Conservation (phyloP, 768 basidiomycete genomes). For the Xerocomus brunneocitrinus region DNA sequence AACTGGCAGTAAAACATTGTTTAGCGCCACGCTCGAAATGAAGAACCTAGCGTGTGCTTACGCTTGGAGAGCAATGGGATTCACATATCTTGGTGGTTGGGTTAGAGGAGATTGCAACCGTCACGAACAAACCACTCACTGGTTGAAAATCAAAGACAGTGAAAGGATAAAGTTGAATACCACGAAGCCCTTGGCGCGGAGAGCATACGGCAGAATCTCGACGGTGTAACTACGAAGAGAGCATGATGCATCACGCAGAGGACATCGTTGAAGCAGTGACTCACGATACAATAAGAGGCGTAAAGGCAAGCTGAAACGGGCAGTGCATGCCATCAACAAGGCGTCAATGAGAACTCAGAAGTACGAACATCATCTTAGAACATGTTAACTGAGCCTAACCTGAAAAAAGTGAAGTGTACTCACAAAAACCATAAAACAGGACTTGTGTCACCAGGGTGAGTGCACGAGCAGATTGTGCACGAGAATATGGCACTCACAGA, state of each 20-base stretch:
- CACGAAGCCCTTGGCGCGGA: conserved; percentile 38
- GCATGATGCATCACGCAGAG: neutral
- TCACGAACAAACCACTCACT: conserved; percentile 28
- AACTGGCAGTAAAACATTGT: conserved; percentile 1
- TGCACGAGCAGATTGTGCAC: neutral
- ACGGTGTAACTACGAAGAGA: conserved; percentile 31
- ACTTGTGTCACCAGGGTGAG: conserved; percentile 19
- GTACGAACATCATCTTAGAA: conserved; percentile 29
- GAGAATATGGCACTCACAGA: conserved; percentile 30
- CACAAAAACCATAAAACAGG: conserved; percentile 38
- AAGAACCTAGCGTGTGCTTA: neutral
- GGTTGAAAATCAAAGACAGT: conserved; percentile 41
- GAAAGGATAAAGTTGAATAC: conserved; percentile 38
- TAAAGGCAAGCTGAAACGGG: conserved; percentile 31
- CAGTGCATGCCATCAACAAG: neutral
- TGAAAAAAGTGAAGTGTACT: conserved; percentile 2
- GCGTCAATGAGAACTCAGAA: neutral
- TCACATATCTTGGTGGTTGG: conserved; percentile 25
- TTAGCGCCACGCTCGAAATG: neutral
- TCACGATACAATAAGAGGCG: conserved; percentile 38
- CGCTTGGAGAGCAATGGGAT: conserved; percentile 33
- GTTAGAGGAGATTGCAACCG: conserved; percentile 18
- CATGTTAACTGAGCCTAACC: neutral
- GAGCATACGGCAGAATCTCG: conserved; percentile 40
- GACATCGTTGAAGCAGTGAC: neutral